These are phyloP conservation scores for Solanum medicagineum DNA, from an alignment of 257 asterid genomes.

Conservation along the genomic window DNA sequence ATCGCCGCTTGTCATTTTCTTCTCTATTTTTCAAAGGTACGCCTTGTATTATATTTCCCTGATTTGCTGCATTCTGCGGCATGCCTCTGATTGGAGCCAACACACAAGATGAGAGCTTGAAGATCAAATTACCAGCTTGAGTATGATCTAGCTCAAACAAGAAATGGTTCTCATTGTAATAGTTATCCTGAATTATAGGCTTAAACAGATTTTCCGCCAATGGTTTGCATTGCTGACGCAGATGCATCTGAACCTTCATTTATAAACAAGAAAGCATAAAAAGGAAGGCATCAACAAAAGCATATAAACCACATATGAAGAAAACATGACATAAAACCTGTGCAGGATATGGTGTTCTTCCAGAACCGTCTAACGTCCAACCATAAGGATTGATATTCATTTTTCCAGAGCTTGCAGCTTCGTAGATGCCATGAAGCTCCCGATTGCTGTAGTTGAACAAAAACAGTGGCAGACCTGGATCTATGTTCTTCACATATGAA, in stretches of 20 bases:
- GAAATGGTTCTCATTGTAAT: conserved; percentile 40
- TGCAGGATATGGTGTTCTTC: conserved; percentile 61
- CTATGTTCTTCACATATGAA: conserved; percentile 54
- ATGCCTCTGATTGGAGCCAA: conserved; percentile 21
- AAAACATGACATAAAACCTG: conserved; percentile 40
- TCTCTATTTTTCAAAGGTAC: conserved; percentile 5
- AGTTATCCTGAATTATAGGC: conserved; percentile 61
- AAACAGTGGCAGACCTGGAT: conserved; percentile 67
- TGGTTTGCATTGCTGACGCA: conserved; percentile 40
- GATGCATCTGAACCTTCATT: conserved; percentile 50
- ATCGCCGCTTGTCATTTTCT: conserved; percentile 4
- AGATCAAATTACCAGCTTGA: conserved; percentile 49
- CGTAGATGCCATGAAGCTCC: conserved; percentile 61
- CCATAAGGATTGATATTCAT: conserved; percentile 66
- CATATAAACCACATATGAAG: background rate
- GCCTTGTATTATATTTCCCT: background rate
- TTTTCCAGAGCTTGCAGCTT: conserved; percentile 69
- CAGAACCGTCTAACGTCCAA: conserved; percentile 66
- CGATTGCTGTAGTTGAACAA: conserved; percentile 56
- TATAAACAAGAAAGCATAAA: conserved; percentile 1
- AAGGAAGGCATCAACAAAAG: background rate
- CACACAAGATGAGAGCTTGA: conserved; percentile 37
- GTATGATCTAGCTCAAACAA: conserved; percentile 81
- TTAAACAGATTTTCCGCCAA: conserved; percentile 45
- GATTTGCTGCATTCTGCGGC: conserved; percentile 8